These are phyloP conservation scores for Metroxylon sagu DNA, from an alignment of 176 grass and related monocot genomes.

Conservation along the genomic window DNA sequence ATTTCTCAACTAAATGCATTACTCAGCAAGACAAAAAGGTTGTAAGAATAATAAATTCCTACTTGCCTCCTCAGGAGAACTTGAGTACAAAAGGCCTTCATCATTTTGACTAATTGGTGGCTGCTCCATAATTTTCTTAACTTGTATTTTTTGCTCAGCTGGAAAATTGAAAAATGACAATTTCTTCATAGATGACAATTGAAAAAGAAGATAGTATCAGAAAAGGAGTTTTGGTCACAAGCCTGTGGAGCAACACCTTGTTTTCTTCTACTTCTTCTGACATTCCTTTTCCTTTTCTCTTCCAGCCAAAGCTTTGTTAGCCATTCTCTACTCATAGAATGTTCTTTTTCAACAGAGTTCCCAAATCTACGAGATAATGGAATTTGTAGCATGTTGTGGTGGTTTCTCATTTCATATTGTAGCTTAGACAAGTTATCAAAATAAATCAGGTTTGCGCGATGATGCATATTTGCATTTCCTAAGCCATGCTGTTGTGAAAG, in stretches of 20 bases:
- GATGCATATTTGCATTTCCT: background rate
- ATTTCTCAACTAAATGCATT: too few relatives aligned
- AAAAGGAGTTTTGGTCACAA: background rate
- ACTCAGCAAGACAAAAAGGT: too few relatives aligned
- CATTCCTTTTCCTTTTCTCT: background rate
- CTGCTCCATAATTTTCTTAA: background rate
- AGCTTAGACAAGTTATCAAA: background rate
- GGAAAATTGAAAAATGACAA: background rate
- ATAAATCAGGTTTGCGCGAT: too few relatives aligned
- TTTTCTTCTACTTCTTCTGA: background rate
- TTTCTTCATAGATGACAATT: background rate
- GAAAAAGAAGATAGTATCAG: background rate
- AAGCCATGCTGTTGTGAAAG: background rate
- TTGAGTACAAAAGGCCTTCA: background rate
- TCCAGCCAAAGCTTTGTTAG: constrained; percentile 13
- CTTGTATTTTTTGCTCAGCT: background rate
- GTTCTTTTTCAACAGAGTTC: background rate
- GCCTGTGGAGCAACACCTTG: too few relatives aligned
- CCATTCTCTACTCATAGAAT: constrained; percentile 8
- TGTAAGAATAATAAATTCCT: background rate
- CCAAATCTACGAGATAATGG: constrained; percentile 2
- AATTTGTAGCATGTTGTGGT: background rate
- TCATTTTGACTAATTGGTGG: constrained; percentile 17
- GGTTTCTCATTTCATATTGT: background rate
- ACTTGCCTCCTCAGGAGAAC: constrained; percentile 20